These are phyloP conservation scores for Colletotrichum eremochloae DNA, from an alignment of 2,329 filamentous ascomycete species.

Conservation along the genomic window DNA sequence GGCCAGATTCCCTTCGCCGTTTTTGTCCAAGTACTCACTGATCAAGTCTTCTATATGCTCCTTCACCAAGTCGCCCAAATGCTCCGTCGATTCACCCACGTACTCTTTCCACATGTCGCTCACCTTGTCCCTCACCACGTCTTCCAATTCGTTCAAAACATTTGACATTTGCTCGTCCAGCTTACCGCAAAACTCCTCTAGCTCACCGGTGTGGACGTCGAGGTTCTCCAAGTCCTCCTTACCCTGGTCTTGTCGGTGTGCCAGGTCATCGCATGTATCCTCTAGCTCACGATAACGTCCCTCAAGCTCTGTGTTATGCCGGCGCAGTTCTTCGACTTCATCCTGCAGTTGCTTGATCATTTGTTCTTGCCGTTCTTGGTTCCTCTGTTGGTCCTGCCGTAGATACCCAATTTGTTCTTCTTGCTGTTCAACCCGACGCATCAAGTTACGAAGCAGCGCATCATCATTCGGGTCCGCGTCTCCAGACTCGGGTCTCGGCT, in stretches of 20 bases:
- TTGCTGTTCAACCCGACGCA: not conserved
- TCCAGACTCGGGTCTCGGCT: not conserved
- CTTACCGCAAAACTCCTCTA: not conserved
- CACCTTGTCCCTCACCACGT: not conserved
- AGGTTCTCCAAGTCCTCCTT: not conserved
- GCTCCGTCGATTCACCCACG: not conserved
- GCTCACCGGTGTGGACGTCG: not conserved
- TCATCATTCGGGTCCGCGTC: not conserved
- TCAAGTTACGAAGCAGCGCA: not conserved
- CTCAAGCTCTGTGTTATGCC: not conserved
- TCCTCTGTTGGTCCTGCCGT: not conserved
- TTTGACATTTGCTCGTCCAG: conserved; percentile 8
- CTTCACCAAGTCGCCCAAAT: not conserved
- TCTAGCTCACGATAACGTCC: not conserved
- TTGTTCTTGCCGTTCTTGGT: not conserved
- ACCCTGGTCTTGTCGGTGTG: not conserved
- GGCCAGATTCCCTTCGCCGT: not conserved
- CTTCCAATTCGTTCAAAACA: not conserved
- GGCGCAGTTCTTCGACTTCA: not conserved
- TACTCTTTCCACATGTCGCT: conserved; percentile 5
- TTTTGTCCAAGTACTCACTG: not conserved
- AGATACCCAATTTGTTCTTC: not conserved
- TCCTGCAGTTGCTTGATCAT: conserved; percentile 4
- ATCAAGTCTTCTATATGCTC: not conserved
- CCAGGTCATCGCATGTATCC: not conserved